Base-by-base conservation (phyloP, 208 protist species). In the Leishmania martiniquensis region DNA sequence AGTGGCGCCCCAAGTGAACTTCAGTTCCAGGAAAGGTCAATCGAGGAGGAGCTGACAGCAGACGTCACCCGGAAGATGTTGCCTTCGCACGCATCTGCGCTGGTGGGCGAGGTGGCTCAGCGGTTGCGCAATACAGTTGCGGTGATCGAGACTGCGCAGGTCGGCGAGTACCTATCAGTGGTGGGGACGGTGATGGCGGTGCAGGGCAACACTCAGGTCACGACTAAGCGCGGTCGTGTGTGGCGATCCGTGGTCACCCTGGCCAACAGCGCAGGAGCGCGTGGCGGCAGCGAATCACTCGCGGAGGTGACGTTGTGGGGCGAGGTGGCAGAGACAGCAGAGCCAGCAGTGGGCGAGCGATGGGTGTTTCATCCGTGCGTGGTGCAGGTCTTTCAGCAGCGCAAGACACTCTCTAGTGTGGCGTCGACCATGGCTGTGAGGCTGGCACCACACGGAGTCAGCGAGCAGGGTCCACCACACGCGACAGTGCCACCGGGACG, bases 301-400 rank as follows among this genome's bases (percentile, higher is more conserved):
- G 55, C 94, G 7, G 91, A 96, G 5, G 78, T 93, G 45, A 96
- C 92, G 5, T 80, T 96, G 4, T 97, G 94, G 92, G 91, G 79
- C 34, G 90, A 93, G 4, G 34, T 89, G 7, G 85, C 85, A 0
- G 83, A 87, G 44, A 34, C 25, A 15, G 84, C 88, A 7, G 71
- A 55, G 25, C 74, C 83, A 12, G 45, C 37, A 0, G 34, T 76
- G 4, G 92, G 91, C 6, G 84, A 93, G 76, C 81, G 73, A 3
- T 97, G 92, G 88, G 84, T 85, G 22, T 91, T 97, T 66, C 80
- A 75, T 62, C 74, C 69, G 34, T 87, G 84, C 77, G 76, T 72
- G 0, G 88, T 96, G 9, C 81, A 88, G 13, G 75, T 91, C 39
- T 97, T 94, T 73, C 85, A 85, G 82, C 83, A 77, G 15, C 72